Conservation (phyloP, 2,329 filamentous ascomycete genomes). For the Colletotrichum somersetense region DNA sequence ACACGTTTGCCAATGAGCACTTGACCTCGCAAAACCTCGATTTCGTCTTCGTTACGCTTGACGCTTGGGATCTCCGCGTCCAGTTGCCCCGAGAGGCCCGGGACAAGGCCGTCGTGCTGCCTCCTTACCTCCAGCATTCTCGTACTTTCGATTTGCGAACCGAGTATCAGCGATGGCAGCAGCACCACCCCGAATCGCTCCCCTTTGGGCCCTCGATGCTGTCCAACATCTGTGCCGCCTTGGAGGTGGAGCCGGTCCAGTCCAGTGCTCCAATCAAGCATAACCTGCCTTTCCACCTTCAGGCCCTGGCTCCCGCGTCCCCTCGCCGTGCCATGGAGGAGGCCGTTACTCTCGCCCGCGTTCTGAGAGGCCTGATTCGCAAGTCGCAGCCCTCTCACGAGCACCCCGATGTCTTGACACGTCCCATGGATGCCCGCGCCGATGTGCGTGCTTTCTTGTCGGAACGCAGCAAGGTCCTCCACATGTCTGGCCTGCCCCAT, state of each 20-base stretch:
- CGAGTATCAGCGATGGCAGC: conserved; percentile 98
- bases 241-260: conserved; percentile 98
- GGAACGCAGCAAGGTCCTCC: conserved; percentile 96
- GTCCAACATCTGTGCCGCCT: conserved; percentile 96
- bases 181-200: conserved; percentile 96
- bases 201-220: conserved; percentile 96
- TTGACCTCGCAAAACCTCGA: conserved; percentile 91
- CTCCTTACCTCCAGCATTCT: conserved; percentile 97
- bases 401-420: conserved; percentile 92
- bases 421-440: conserved; percentile 95
- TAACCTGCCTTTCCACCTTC: conserved; percentile 96
- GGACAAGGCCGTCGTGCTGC: conserved; percentile 97
- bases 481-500: conserved; percentile 97
- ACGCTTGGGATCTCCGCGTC: conserved; percentile 98
- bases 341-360: conserved; percentile 91
- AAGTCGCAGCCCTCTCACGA: conserved; percentile 96
- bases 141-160: conserved; percentile 96
- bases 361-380: conserved; percentile 90
- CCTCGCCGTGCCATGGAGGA: conserved; percentile 98
- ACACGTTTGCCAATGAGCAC: conserved; percentile 92
- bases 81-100: conserved; percentile 97
- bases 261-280: conserved; percentile 98
- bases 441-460: conserved; percentile 96
- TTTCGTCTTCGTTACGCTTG: conserved; percentile 98
- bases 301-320: conserved; percentile 94